Base-by-base conservation (phyloP, 106 monocot genomes). In the Iris macrosiphon region DNA sequence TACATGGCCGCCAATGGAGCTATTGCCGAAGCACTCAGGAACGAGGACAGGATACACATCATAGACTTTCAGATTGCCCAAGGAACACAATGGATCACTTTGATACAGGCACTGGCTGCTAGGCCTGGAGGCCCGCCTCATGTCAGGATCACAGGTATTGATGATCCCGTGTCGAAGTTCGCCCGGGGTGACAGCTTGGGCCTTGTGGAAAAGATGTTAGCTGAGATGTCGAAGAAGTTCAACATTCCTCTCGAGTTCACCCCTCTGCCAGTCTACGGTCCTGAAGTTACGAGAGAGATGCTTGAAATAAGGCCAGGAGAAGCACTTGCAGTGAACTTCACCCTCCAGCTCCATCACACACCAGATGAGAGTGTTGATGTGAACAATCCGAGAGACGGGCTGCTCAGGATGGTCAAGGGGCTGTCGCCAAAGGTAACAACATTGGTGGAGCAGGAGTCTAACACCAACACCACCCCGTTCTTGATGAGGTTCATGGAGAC, bases 1-100 rank as follows among this genome's bases (percentile, higher is more conserved):
- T 87, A 93, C 65, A 93, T 93, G 87, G 92, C 92, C 0, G 92
- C 87, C 38, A 93, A 93, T 47, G 92, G 92, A 16, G 92, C 92
- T 14, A 93, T 93, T 24, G 92, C 92, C 3, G 92, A 93, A 62
- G 83, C 92, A 9, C 20, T 93, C 6, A 72, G 72, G 61, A 68
- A 58, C 16, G 87, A 93, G 53, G 79, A 93, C 34, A 70, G 47
- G 38, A 75, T 87, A 52, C 92, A 93, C 71, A 86, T 92, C n/a
- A 71, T 92, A 40, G 92, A 92, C 58, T 92, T 92, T 43, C 82
- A 85, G 57, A 86, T 93, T 26, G 76, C 83, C 13, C 86, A 87
- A 46, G 92, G 92, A 11, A 83, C 92, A 2, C 92, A 93, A 47
- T 93, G 92, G 92, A 48, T 83, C 21, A 93, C 92, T 18, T 53